phyloP scores from a whole-genome alignment of 2,329 filamentous ascomycete genomes.

The Sclerotinia trifoliorum region DNA sequence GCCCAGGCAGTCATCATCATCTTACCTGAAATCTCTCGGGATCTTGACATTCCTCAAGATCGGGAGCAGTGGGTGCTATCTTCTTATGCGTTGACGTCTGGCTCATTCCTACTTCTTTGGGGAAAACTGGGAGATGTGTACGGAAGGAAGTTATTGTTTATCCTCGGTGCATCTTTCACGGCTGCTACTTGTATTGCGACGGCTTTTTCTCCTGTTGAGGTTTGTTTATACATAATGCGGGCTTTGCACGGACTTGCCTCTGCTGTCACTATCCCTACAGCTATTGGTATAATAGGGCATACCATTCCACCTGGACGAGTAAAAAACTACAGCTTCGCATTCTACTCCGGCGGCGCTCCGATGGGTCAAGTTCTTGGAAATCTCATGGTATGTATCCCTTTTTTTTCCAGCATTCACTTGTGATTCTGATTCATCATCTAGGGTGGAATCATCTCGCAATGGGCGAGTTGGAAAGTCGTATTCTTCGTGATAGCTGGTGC shows the following conservation, averaged over 20 bases:
- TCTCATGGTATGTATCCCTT: constrained; percentile 27
- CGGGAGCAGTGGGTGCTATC: constrained; percentile 41
- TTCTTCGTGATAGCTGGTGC: constrained; percentile 64
- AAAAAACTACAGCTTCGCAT: constrained; percentile 69
- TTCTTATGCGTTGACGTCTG: constrained; percentile 45
- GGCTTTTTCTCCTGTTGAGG: constrained; percentile 65
- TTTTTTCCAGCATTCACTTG: not conserved
- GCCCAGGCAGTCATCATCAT: constrained; percentile 58
- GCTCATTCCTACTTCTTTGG: constrained; percentile 49
- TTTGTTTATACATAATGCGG: constrained; percentile 65
- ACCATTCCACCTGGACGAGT: constrained; percentile 66
- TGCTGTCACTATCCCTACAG: constrained; percentile 68
- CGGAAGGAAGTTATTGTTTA: constrained; percentile 48
- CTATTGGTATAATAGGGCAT: constrained; percentile 66
- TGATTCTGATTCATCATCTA: constrained; percentile 43
- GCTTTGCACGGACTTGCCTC: constrained; percentile 61
- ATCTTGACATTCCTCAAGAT: constrained; percentile 36
- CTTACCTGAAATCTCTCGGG: constrained; percentile 34
- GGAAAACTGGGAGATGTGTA: constrained; percentile 53
- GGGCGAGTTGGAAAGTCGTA: constrained; percentile 64
- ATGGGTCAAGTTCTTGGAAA: constrained; percentile 65
- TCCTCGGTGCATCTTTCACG: constrained; percentile 57
- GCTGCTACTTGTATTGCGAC: constrained; percentile 57
- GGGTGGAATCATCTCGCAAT: constrained; percentile 61
- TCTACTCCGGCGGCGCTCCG: constrained; percentile 63